Evolutionary conservation across 2,329 filamentous ascomycete genomes (phyloP).

Genomic region (Aspergillus nomiae): DNA sequence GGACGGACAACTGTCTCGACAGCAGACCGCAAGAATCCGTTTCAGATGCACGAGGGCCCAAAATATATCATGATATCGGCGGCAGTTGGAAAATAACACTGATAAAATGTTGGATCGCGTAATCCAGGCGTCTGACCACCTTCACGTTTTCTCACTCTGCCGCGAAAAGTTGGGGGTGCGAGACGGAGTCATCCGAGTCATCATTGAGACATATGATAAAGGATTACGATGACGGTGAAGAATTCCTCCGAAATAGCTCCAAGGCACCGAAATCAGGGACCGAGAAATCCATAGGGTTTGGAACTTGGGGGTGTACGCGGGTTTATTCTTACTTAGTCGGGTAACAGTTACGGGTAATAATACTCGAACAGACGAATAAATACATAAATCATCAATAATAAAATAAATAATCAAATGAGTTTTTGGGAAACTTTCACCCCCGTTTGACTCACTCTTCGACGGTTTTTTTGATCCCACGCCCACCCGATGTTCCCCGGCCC

Average conservation of each 20-base stretch:
- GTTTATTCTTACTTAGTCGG: slow-evolving; percentile 4
- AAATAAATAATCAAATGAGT: not conserved
- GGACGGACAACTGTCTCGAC: slow-evolving; percentile 2
- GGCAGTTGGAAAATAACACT: not conserved
- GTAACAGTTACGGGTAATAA: slow-evolving; percentile 1
- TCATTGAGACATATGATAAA: slow-evolving; percentile 6
- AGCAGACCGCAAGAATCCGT: slow-evolving; percentile 8
- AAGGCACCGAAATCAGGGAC: not conserved
- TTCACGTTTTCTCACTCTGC: not conserved
- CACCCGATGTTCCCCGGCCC: slow-evolving; percentile 28
- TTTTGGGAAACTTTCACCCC: not conserved
- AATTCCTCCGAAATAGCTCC: slow-evolving; percentile 7
- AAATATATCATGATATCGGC: not conserved
- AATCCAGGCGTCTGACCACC: not conserved
- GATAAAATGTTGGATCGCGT: not conserved
- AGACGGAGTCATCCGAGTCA: not conserved
- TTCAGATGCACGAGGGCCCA: slow-evolving; percentile 9
- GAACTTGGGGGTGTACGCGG: not conserved
- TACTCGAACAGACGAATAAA: not conserved
- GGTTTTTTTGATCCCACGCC: slow-evolving; percentile 18
- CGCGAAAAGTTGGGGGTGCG: not conserved
- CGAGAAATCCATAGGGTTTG: not conserved
- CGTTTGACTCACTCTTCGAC: slow-evolving; percentile 17
- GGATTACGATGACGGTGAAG: not conserved
- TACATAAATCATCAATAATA: not conserved